Evolutionary conservation across 106 monocot species (phyloP), one percentile per base, ranked within the genome.

Genomic region (Dendrobium catenatum): DNA sequence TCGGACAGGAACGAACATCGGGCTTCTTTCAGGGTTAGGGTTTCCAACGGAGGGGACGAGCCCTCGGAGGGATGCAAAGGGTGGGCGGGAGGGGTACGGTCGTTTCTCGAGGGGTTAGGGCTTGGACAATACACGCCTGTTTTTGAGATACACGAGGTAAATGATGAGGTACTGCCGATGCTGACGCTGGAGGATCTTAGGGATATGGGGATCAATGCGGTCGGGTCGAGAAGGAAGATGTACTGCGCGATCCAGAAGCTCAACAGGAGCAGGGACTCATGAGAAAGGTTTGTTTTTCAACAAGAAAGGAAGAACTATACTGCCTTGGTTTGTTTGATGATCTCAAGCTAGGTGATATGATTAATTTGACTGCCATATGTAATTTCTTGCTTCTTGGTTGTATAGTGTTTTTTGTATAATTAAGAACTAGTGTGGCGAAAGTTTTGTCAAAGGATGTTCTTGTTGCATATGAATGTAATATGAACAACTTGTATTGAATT

Each of bases 61-160:
- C 43, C 49, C 22, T 79, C 73, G 79, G 61, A 47, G 68, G 85
- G 80, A 20, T 20, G 0, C 56, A 40, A 20, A 13, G 79, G 64
- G 16, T 59, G 10, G 37, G 18, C 9, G 67, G 79, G 77, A 2
- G 88, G 91, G 9, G 85, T 95, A 19, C 74, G 78, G 26, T 66
- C 79, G 24, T 93, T 93, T 93, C 82, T 76, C 0, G 76, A 76
- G 49, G 76, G 86, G 47, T 76, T 95, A 46, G 91, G 99, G 68
- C 77, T 99, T 18, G 91, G 78, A 18, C 84, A 88, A 51, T 99
- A 99, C 40, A 86, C 80, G 3, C 88, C 83, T 3, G 87, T 91
- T 42, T 99, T 95, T 42, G 95, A 99, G 88, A 88, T 91, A 13
- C 95, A 95, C 61, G 99, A 95, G 86, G 95, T 95, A 68, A 95